Conservation (phyloP, 192 early-diverging fungal genomes). For the Rhizoclosmatium sp. region DNA sequence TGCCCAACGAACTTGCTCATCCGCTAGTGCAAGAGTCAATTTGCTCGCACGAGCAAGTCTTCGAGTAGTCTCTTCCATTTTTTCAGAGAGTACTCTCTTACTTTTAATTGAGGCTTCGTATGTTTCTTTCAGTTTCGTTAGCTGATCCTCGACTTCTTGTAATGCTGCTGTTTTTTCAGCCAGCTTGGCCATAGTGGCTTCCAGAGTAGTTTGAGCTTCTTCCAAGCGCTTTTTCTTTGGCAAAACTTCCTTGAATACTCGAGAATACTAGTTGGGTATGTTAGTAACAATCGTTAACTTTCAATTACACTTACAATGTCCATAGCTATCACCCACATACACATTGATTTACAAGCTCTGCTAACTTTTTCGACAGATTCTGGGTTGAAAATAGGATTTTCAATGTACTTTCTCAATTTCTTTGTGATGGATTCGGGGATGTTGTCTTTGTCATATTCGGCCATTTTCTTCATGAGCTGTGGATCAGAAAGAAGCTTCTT, state of each 20-base stretch:
- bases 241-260: constrained; percentile 63
- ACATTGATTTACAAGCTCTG: constrained; percentile 66
- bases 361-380: constrained; percentile 64
- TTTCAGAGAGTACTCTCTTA: constrained; percentile 63
- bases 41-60: constrained; percentile 64
- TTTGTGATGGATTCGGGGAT: constrained; percentile 62
- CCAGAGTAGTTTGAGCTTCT: constrained; percentile 62
- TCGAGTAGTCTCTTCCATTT: constrained; percentile 69
- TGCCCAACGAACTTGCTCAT: constrained; percentile 70
- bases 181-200: constrained; percentile 59
- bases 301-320: constrained; percentile 37
- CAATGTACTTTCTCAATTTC: constrained; percentile 67
- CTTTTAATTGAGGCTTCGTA: constrained; percentile 62
- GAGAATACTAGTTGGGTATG: constrained; percentile 44
- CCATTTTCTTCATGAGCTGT: constrained; percentile 69
- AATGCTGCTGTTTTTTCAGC: constrained; percentile 66
- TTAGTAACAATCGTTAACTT: no score
- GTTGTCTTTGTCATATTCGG: constrained; percentile 68
- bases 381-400: constrained; percentile 63
- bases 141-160: constrained; percentile 63
- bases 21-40: constrained; percentile 63
- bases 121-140: constrained; percentile 62
- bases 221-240: constrained; percentile 64
- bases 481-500: constrained; percentile 65
- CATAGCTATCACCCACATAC: constrained; percentile 72